These are phyloP conservation scores for Myriosclerotinia curreyana DNA, from an alignment of 2,329 filamentous ascomycete species.

Conservation along the genomic window DNA sequence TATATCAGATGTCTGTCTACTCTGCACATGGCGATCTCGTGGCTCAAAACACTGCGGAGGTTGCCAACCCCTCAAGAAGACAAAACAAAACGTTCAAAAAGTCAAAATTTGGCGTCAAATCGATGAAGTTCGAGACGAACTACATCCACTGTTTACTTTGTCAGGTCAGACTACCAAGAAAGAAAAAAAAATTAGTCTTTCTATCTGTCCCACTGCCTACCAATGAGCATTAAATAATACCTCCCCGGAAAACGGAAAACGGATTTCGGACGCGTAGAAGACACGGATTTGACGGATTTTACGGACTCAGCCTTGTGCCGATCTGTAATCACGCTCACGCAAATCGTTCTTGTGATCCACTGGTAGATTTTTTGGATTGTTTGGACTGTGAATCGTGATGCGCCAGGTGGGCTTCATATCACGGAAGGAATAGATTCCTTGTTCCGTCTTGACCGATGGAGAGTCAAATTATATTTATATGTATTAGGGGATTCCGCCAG, in stretches of 20 bases:
- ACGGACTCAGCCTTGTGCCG: slow-evolving; percentile 19
- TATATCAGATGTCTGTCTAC: slow-evolving; percentile 2
- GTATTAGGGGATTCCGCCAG: background rate
- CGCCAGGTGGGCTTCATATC: too few species aligned
- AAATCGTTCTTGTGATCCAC: background rate
- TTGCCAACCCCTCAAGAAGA: too few species aligned
- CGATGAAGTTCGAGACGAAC: background rate
- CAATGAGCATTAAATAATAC: background rate
- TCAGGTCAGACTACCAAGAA: too few species aligned
- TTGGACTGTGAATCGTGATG: background rate
- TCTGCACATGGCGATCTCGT: background rate
- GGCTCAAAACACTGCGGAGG: background rate
- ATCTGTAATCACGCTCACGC: slow-evolving; percentile 10
- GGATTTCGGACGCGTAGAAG: background rate
- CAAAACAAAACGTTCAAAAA: too few species aligned
- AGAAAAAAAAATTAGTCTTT: background rate
- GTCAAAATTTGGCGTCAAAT: background rate
- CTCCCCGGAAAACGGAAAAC: background rate
- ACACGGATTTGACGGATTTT: background rate
- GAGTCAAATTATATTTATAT: slow-evolving; percentile 8
- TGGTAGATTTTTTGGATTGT: background rate
- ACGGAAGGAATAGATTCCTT: slow-evolving; percentile 1
- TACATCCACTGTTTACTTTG: background rate
- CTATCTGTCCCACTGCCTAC: background rate
- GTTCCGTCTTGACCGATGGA: background rate